Conservation (phyloP, 2,329 filamentous ascomycete genomes). For the Xylaria multiplex region DNA sequence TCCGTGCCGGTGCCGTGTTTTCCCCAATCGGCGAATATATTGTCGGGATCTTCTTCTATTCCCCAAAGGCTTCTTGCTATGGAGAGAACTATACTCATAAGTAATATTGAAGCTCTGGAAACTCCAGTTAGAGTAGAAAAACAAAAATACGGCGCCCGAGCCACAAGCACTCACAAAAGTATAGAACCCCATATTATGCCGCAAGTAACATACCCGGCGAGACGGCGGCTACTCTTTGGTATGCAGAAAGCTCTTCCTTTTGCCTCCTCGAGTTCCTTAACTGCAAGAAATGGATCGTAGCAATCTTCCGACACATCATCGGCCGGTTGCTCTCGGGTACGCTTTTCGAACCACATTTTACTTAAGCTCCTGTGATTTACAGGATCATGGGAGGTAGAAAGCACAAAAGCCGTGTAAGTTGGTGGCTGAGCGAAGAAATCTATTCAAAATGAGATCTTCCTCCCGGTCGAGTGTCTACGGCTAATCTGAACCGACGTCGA, state of each 20-base stretch:
- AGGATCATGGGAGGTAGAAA: not conserved
- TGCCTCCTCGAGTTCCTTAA: conserved; percentile 26
- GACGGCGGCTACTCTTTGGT: conserved; percentile 33
- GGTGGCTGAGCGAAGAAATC: not conserved
- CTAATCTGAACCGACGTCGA: not conserved
- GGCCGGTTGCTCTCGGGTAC: not conserved
- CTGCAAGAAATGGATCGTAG: conserved; percentile 24
- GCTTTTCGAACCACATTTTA: conserved; percentile 26
- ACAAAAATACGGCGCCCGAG: not conserved
- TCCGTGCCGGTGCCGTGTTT: conserved; percentile 48
- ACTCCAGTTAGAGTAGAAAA: conserved; percentile 35
- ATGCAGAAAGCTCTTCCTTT: conserved; percentile 11
- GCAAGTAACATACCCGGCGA: conserved; percentile 47
- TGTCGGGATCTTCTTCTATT: conserved; percentile 46
- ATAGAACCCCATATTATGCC: conserved; percentile 51
- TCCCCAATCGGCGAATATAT: conserved; percentile 45
- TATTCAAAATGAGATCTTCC: not conserved
- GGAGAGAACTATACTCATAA: conserved; percentile 49
- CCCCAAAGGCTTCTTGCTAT: conserved; percentile 48
- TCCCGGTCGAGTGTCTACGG: not conserved
- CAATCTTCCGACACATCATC: conserved; percentile 25
- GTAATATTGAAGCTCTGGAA: conserved; percentile 48
- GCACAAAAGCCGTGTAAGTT: not conserved
- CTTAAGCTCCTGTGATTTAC: too few species aligned
- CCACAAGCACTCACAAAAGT: conserved; percentile 49